These are phyloP conservation scores for Phytopythium montanum DNA, from an alignment of 352 stramenopile species.

Conservation along the genomic window DNA sequence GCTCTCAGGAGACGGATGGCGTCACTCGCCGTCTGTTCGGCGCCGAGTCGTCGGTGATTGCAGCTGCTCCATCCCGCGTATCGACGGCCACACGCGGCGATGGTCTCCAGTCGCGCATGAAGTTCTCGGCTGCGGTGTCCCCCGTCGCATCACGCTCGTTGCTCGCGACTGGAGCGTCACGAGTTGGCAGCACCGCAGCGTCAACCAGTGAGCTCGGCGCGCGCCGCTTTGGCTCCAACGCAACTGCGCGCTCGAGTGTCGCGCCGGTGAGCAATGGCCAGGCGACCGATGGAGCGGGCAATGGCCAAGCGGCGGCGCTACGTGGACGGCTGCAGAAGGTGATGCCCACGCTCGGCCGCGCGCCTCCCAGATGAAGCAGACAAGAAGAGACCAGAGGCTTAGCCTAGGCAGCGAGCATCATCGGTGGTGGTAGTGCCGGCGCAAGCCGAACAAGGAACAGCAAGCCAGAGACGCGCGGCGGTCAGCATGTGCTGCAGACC, in stretches of 20 bases:
- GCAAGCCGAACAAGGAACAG: constrained; percentile 4
- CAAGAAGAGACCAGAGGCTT: too few species aligned
- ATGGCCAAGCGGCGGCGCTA: not conserved
- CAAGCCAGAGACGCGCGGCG: not conserved
- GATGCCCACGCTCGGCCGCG: not conserved
- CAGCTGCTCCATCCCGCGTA: not conserved
- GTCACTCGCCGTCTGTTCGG: constrained; percentile 54
- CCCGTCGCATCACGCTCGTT: not conserved
- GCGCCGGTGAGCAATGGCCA: not conserved
- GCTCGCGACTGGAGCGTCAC: not conserved
- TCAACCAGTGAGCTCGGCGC: not conserved
- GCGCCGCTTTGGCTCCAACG: not conserved
- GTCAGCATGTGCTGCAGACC: too few species aligned
- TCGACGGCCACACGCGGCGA: not conserved
- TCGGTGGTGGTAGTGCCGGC: constrained; percentile 4
- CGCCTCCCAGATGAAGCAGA: not conserved
- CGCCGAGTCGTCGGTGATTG: not conserved
- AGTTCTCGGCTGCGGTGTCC: constrained; percentile 1
- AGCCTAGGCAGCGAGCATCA: too few species aligned
- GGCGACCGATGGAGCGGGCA: not conserved
- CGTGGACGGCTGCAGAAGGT: constrained; percentile 6
- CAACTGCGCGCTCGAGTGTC: not conserved
- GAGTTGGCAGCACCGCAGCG: not conserved
- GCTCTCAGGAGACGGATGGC: constrained; percentile 18
- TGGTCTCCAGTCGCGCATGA: not conserved